Base-by-base conservation (phyloP, 139 green algal genomes). In the Yamagishiella unicocca region DNA sequence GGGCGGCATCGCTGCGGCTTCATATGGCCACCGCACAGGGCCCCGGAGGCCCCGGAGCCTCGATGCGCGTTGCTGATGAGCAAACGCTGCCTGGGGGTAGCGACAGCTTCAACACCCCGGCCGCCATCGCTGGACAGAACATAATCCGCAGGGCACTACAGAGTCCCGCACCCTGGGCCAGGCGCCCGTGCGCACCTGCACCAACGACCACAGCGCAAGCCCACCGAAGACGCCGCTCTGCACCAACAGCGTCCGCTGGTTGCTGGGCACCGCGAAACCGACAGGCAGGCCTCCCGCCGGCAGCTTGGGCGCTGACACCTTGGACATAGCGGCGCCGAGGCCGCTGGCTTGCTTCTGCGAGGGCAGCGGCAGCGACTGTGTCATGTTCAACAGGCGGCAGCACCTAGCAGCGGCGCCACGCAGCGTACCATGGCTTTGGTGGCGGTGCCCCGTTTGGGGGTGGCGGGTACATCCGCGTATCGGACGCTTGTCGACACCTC, bases 171-270 rank as follows among this genome's bases (percentile, higher is more conserved):
- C n/a, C n/a, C n/a, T n/a, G n/a, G n/a, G n/a, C n/a, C n/a, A n/a
- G n/a, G n/a, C n/a, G n/a, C n/a, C n/a, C n/a, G n/a, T 22, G 70
- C 46, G 8, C 79, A 92, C 90, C 88, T 93, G 92, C 24, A 89
- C 70, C 42, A 93, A 46, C 27, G 92, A 91, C 91, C 95, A 96
- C 1, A 88, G 27, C 1, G 66, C 93, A 17, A 96, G 81, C 1
- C 42, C 89, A 14, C 70, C 83, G 88, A 95, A 97, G 12, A 95
- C 90, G 29, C 88, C 92, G 17, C 73, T 62, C 70, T 92, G 89
- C 53, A 79, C 71, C 22, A 87, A 38, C 33, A 37, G 27, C 75
- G 61, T 2, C 43, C 40, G 54, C 45, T 45, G 79, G 46, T 85
- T 84, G 58, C 25, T 33, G 31, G 85, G 85, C 62, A 71, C 21